These are phyloP conservation scores for Talaromyces liani DNA, from an alignment of 495 filamentous ascomycete genomes.

Conservation along the genomic window DNA sequence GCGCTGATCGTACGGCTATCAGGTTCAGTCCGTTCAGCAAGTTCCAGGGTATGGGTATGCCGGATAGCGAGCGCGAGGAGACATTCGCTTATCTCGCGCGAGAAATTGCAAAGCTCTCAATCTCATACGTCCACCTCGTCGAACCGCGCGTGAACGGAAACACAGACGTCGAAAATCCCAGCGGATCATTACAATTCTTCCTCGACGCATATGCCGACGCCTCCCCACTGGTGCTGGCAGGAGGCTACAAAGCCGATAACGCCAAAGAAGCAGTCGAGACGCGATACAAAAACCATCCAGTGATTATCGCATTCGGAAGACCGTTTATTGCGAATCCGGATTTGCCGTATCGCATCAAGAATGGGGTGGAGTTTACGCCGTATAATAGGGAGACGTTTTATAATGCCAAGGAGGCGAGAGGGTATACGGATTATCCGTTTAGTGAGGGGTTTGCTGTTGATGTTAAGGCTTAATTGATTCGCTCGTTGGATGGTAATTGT, in stretches of 20 bases:
- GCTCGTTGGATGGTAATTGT: not conserved
- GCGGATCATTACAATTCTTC: constrained; percentile 29
- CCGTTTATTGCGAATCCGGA: constrained; percentile 68
- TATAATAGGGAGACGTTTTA: constrained; percentile 61
- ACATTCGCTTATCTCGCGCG: constrained; percentile 55
- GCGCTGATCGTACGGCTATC: constrained; percentile 53
- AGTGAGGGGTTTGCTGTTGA: constrained; percentile 12
- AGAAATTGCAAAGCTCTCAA: constrained; percentile 24
- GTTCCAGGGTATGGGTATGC: constrained; percentile 65
- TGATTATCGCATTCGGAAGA: constrained; percentile 50
- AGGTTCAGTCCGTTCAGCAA: constrained; percentile 56
- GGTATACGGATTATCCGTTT: constrained; percentile 56
- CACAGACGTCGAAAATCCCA: constrained; percentile 32
- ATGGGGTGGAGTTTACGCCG: constrained; percentile 44
- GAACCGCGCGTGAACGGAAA: constrained; percentile 29
- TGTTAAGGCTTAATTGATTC: not conserved
- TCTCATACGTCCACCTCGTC: constrained; percentile 63
- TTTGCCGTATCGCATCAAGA: constrained; percentile 53
- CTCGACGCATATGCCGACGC: not conserved
- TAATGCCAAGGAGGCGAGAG: constrained; percentile 29
- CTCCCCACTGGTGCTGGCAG: constrained; percentile 50
- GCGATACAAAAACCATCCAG: constrained; percentile 33
- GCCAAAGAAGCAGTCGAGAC: constrained; percentile 46
- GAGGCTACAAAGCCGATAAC: constrained; percentile 44
- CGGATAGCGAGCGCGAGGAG: constrained; percentile 42